Evolutionary conservation across 139 green algal genomes (phyloP).

Genomic region (Volvox africanus): DNA sequence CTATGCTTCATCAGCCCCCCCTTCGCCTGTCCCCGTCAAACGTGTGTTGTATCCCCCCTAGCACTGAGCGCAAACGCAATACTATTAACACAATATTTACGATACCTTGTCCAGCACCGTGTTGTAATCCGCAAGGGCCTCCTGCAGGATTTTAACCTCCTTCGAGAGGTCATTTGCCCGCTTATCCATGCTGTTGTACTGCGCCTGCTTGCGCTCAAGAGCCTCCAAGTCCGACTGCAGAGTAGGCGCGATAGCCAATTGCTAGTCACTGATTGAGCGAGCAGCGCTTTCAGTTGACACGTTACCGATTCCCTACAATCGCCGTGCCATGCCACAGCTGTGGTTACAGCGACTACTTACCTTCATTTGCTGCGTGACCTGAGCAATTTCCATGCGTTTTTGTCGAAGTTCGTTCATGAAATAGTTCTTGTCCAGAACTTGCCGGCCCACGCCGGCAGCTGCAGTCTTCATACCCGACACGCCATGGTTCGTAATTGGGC

Average conservation of each 20-base stretch:
- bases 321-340: background rate
- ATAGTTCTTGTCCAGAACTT: conserved; percentile 81
- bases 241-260: background rate
- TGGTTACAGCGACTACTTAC: conserved; percentile 29
- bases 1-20: no score
- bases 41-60: no score
- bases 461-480: conserved; percentile 58
- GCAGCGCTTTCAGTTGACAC: no score
- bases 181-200: conserved; percentile 68
- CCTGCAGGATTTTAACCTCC: conserved; percentile 79
- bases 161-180: conserved; percentile 61
- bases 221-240: conserved; percentile 62
- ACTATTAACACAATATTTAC: no score
- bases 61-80: no score
- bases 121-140: conserved; percentile 82
- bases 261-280: background rate
- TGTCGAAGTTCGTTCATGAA: conserved; percentile 78
- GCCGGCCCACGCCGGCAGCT: conserved; percentile 54
- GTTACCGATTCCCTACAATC: background rate
- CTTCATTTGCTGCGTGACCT: conserved; percentile 69
- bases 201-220: conserved; percentile 62
- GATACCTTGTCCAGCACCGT: conserved; percentile 80
- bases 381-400: conserved; percentile 77
- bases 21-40: no score
- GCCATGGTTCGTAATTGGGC: conserved; percentile 65